These are phyloP conservation scores for Iberis amara DNA, from an alignment of 441 rosid genomes.

Conservation along the genomic window DNA sequence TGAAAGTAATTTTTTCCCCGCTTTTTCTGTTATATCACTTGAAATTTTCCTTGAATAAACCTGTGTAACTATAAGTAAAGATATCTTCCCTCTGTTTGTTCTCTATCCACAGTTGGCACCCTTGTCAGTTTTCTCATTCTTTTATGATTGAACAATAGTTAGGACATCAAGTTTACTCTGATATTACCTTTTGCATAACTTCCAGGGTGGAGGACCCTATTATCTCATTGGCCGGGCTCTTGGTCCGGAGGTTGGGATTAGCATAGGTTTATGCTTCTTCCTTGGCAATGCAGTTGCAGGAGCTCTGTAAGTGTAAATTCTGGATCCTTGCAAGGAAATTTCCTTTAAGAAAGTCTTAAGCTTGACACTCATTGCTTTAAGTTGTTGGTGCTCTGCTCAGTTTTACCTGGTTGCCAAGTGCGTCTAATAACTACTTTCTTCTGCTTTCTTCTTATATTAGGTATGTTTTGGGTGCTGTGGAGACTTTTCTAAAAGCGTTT, in stretches of 20 bases:
- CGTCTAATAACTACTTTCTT: constrained; percentile 14
- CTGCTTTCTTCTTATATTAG: constrained; percentile 40
- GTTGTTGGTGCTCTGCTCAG: constrained; percentile 24
- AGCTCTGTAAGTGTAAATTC: constrained; percentile 75
- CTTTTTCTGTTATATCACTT: constrained; percentile 10
- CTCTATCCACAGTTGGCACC: constrained; percentile 17
- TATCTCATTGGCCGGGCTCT: constrained; percentile 99
- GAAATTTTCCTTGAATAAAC: background rate
- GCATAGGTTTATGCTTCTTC: constrained; percentile 98
- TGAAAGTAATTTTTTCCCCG: constrained; percentile 55
- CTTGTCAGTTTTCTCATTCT: constrained; percentile 13
- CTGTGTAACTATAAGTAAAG: constrained; percentile 7
- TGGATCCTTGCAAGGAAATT: constrained; percentile 25
- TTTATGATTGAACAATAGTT: constrained; percentile 11
- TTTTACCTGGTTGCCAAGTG: constrained; percentile 24
- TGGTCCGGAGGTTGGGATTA: constrained; percentile 99
- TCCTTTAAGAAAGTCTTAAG: constrained; percentile 16
- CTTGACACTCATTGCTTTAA: background rate
- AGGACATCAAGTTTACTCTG: constrained; percentile 12
- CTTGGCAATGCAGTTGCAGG: constrained; percentile 99
- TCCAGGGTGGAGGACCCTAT: constrained; percentile 91
- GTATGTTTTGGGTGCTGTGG: constrained; percentile 99
- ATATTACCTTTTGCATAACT: constrained; percentile 8
- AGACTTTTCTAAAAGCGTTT: constrained; percentile 90
- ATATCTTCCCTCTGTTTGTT: constrained; percentile 14